Evolutionary conservation across 2,329 filamentous ascomycete species (phyloP).

Genomic region (Aureobasidium uvarum): DNA sequence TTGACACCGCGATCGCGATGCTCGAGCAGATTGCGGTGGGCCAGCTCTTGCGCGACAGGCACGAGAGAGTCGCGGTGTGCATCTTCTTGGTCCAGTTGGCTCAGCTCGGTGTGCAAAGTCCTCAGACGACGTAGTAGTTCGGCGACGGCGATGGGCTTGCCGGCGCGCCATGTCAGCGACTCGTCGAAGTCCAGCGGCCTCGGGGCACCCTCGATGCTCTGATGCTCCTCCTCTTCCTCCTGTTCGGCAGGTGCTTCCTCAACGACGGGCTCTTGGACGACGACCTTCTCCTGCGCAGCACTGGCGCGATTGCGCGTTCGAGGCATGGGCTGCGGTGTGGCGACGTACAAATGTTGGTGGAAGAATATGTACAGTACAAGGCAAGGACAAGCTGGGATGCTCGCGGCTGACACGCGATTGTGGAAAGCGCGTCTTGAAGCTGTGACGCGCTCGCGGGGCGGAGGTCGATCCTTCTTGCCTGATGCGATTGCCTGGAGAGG

Average conservation of each 20-base stretch:
- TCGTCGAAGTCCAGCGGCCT: conserved; percentile 71
- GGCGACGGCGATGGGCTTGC: conserved; percentile 79
- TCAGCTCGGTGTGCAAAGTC: conserved; percentile 75
- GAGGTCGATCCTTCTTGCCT: neutral
- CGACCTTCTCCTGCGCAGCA: conserved; percentile 24
- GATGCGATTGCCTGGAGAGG: conserved; percentile 7
- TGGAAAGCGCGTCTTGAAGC: conserved; percentile 7
- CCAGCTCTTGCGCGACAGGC: conserved; percentile 81
- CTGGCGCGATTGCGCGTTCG: conserved; percentile 27
- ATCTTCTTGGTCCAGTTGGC: conserved; percentile 82
- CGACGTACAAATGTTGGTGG: neutral
- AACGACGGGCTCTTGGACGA: conserved; percentile 13
- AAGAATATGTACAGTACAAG: conserved; percentile 14
- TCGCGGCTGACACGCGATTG: conserved; percentile 10
- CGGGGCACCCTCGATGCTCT: conserved; percentile 25
- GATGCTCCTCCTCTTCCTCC: conserved; percentile 32
- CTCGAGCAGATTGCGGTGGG: conserved; percentile 73
- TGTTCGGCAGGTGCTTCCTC: conserved; percentile 16
- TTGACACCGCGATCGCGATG: conserved; percentile 94
- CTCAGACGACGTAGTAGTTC: conserved; percentile 81
- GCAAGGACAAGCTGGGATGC: neutral
- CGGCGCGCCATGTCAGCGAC: conserved; percentile 84
- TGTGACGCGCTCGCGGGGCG: conserved; percentile 1
- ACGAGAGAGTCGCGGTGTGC: conserved; percentile 78
- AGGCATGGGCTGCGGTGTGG: conserved; percentile 25